These are phyloP conservation scores for Geotrichum histeridarum DNA, from an alignment of 1,139 yeast species.

Conservation along the genomic window DNA sequence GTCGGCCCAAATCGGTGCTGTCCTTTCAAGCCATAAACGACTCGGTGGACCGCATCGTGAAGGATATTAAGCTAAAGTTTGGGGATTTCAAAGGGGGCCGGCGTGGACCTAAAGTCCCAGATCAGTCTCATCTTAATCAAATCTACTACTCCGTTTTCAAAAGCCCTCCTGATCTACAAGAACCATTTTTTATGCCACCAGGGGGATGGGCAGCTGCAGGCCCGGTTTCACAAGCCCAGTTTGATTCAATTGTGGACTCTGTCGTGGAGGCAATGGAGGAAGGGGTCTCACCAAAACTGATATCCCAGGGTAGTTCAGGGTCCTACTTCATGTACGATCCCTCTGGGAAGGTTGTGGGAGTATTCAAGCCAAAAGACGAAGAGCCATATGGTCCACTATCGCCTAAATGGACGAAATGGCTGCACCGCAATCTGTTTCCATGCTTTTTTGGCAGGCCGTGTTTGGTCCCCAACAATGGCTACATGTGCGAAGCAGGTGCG, in stretches of 20 bases:
- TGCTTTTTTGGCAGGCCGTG: constrained; percentile 74
- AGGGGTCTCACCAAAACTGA: constrained; percentile 48
- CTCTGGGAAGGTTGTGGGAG: constrained; percentile 44
- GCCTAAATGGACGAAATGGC: constrained; percentile 79
- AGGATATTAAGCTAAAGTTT: constrained; percentile 12
- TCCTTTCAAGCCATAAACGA: constrained; percentile 15
- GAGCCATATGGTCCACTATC: constrained; percentile 77
- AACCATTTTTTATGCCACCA: constrained; percentile 28
- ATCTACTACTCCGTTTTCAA: constrained; percentile 53
- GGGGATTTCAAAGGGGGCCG: neutral
- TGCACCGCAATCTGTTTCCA: constrained; percentile 68
- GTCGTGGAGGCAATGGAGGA: constrained; percentile 44
- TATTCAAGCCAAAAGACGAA: constrained; percentile 76
- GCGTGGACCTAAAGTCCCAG: constrained; percentile 1
- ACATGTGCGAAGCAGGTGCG: constrained; percentile 69
- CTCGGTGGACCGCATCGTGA: constrained; percentile 16
- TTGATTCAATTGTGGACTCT: constrained; percentile 40
- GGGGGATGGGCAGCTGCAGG: constrained; percentile 36
- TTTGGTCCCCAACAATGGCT: constrained; percentile 67
- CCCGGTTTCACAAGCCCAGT: constrained; percentile 36
- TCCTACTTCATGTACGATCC: constrained; percentile 54
- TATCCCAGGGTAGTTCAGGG: constrained; percentile 66
- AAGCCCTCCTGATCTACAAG: constrained; percentile 33
- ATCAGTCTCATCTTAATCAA: constrained; percentile 25
- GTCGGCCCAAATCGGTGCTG: constrained; percentile 9